Conservation (phyloP, 169 alveolate genomes). For the Plasmodium vinckei region DNA sequence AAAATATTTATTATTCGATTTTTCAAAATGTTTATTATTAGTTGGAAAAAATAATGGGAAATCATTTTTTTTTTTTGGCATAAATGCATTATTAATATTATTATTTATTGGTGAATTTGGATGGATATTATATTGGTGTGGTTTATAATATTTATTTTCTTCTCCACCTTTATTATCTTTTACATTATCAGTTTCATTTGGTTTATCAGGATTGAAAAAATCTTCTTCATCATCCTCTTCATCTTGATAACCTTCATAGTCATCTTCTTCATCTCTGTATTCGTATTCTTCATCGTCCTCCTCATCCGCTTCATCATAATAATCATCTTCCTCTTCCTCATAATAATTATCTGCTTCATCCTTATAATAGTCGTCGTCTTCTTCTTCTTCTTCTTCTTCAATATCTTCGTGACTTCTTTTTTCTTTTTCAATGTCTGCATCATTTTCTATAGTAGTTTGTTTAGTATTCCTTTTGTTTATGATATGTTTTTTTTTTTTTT, state of each 20-base stretch:
- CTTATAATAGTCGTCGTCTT: not conserved
- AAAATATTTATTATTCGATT: conserved; percentile 74
- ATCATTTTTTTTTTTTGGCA: conserved; percentile 49
- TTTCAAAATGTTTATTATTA: conserved; percentile 58
- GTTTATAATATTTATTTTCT: not conserved
- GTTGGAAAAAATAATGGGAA: conserved; percentile 59
- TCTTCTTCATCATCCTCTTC: not conserved
- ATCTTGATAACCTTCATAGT: not conserved
- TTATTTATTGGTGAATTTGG: conserved; percentile 35
- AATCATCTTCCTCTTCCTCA: not conserved
- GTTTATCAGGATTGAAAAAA: not conserved
- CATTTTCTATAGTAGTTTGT: not conserved
- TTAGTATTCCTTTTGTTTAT: no score
- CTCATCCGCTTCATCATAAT: not conserved
- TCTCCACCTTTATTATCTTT: not conserved
- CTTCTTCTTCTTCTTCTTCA: not conserved
- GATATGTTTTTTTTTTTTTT: no score
- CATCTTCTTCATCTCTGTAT: not conserved
- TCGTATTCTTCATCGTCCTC: not conserved
- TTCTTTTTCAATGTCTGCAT: conserved; percentile 2
- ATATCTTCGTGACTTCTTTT: not conserved
- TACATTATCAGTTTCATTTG: not conserved
- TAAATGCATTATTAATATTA: conserved; percentile 46
- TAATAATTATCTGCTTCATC: no score
- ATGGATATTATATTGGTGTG: not conserved